Evolutionary conservation across 352 stramenopile species (phyloP).

Genomic region (Globisporangium cylindrosporum): DNA sequence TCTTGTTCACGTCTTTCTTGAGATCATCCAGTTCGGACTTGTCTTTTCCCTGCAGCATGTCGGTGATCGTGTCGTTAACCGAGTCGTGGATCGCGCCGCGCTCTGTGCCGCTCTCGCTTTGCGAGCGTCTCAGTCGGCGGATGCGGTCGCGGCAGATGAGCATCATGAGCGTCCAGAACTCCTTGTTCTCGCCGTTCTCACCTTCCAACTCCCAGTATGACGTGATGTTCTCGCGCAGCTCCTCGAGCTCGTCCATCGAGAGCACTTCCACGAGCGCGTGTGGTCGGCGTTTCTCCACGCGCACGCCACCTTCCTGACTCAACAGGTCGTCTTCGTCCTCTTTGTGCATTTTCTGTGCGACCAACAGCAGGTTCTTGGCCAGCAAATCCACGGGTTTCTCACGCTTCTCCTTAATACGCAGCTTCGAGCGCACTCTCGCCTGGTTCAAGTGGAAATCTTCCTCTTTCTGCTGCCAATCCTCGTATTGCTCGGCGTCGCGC

Average conservation of each 20-base stretch:
- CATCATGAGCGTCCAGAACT: constrained; percentile 87
- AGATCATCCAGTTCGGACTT: constrained; percentile 43
- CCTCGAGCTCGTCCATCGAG: constrained; percentile 71
- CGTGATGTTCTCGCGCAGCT: constrained; percentile 87
- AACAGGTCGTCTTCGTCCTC: constrained; percentile 75
- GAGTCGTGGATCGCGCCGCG: constrained; percentile 82
- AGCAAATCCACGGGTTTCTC: constrained; percentile 96
- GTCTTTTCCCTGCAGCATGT: constrained; percentile 88
- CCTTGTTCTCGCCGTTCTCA: constrained; percentile 48
- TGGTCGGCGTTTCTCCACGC: constrained; percentile 79
- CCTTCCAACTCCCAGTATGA: constrained; percentile 91
- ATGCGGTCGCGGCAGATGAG: constrained; percentile 82
- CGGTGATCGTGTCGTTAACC: constrained; percentile 85
- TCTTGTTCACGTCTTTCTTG: constrained; percentile 60
- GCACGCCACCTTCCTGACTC: constrained; percentile 54
- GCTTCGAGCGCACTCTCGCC: constrained; percentile 88
- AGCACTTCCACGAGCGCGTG: constrained; percentile 76
- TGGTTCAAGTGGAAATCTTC: constrained; percentile 97
- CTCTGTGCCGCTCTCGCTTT: constrained; percentile 66
- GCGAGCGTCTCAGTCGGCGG: constrained; percentile 44
- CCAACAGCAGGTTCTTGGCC: constrained; percentile 98
- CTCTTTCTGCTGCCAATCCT: constrained; percentile 98
- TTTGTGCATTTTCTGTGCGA: constrained; percentile 70
- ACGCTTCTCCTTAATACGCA: constrained; percentile 86
- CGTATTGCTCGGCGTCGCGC: constrained; percentile 95